Evolutionary conservation across 768 basidiomycete genomes (phyloP), one percentile per base, ranked within the genome.

Genomic region (Hygrophorus pudorinus): DNA sequence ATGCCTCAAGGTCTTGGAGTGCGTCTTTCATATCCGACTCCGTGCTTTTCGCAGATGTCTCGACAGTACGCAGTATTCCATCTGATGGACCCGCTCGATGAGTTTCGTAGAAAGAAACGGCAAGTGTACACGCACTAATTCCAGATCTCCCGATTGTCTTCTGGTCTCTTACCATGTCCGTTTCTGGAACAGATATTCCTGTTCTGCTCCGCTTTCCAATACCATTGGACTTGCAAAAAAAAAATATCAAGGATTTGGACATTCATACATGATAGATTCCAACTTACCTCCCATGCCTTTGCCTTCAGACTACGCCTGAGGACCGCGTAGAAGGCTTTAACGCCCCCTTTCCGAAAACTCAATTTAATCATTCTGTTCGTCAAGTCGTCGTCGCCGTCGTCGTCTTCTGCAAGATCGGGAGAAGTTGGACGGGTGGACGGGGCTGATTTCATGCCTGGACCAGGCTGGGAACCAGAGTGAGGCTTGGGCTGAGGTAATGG

Each of bases 261-360:
- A 8, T 18, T 12, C 18, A 40, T 18, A 48, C 14, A 39, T 33
- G 30, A 33, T 47, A 37, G 35, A 33, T 21, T 34, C 12, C 9
- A 36, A 45, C 53, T 18, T 33, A 76, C 78, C 69, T 85, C 79
- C 92, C 92, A 94, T 29, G 72, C 74, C 57, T 81, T 88, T 4
- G 72, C 68, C 49, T 76, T 71, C 39, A 94, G 56, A 35, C 79
- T 75, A 14, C 76, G 70, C 60, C 84, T 88, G 30, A 97, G 67
- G 9, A 75, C 71, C 13, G 75, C 67, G 60, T 99, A 97, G 51
- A 90, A 85, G 1, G 73, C 52, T 60, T 85, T 85, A 58, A 86
- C 91, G 0, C 93, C 93, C 2, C 93, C 91, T 58, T 80, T 87
- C 34, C 94, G 73, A 60, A 99, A 97, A 61, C 88, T 92, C 44